Evolutionary conservation across 306 rosid species (phyloP).

Genomic region (Lupinus albus): DNA sequence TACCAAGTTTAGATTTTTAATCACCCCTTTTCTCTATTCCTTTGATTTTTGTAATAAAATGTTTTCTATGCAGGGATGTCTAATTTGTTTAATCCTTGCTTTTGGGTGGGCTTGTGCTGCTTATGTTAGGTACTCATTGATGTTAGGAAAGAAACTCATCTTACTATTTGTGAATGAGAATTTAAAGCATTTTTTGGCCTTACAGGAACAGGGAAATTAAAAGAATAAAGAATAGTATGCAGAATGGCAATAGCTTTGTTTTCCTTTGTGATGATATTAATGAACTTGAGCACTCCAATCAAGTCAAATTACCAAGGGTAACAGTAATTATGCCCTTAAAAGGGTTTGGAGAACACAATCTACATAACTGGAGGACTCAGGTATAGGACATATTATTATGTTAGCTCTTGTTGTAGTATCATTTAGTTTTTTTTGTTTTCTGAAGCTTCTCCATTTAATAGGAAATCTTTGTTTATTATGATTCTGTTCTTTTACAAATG

Average conservation of each 20-base stretch:
- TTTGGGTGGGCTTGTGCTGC: constrained; percentile 89
- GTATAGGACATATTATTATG: constrained; percentile 37
- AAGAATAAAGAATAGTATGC: constrained; percentile 59
- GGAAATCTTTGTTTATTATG: constrained; percentile 19
- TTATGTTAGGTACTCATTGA: constrained; percentile 67
- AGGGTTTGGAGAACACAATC: constrained; percentile 98
- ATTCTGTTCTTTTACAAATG: constrained; percentile 37
- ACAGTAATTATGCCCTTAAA: constrained; percentile 89
- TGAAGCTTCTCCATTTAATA: constrained; percentile 13
- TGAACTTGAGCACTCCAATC: constrained; percentile 87
- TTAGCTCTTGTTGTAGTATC: constrained; percentile 5
- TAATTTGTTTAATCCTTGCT: constrained; percentile 72
- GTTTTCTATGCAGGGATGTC: constrained; percentile 66
- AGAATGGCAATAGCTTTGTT: constrained; percentile 70
- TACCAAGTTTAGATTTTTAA: not conserved
- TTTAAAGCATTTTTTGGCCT: constrained; percentile 18
- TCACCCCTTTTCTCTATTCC: constrained; percentile 4
- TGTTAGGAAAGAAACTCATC: constrained; percentile 26
- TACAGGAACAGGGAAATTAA: constrained; percentile 81
- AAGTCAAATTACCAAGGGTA: constrained; percentile 77
- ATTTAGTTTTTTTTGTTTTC: not conserved
- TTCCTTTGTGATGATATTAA: constrained; percentile 76
- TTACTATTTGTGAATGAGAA: not conserved
- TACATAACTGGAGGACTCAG: constrained; percentile 96
- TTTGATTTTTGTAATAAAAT: not conserved